A percentile compares a stretch with the other conserved stretches of the same genome.
Conservation (phyloP, 2,329 filamentous ascomycete genomes). For the Apiospora saccharicola region DNA sequence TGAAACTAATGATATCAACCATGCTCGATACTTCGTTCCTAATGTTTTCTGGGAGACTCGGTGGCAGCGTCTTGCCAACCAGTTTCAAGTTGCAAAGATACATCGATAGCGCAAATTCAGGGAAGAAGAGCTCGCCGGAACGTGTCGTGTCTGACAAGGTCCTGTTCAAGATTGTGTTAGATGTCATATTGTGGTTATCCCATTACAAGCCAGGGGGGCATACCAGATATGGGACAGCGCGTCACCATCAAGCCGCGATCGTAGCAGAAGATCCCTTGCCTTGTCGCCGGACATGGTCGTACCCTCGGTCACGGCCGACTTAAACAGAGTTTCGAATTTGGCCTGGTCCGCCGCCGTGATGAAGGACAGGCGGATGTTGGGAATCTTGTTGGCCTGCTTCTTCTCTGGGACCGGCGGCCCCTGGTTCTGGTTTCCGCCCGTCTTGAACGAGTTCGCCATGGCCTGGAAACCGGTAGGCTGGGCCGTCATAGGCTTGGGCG, state of each 20-base stretch:
- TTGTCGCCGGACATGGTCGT: constrained; percentile 92
- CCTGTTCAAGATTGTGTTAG: constrained; percentile 56
- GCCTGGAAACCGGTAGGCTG: constrained; percentile 71
- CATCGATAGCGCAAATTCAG: constrained; percentile 97
- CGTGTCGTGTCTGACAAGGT: constrained; percentile 94
- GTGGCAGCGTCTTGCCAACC: constrained; percentile 83
- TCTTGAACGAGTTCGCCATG: constrained; percentile 73
- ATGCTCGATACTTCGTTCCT: constrained; percentile 98
- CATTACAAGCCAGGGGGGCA: constrained; percentile 13
- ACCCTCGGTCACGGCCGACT: constrained; percentile 86
- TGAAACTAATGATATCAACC: constrained; percentile 99
- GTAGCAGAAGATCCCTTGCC: constrained; percentile 85
- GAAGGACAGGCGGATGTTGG: constrained; percentile 92
- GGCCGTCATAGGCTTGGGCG: constrained; percentile 69
- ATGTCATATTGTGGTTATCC: not conserved
- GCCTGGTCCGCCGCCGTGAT: constrained; percentile 94
- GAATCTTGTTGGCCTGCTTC: constrained; percentile 77
- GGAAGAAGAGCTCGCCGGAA: constrained; percentile 94
- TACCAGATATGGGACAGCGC: constrained; percentile 93
- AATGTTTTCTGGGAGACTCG: constrained; percentile 79
- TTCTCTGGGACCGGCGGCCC: constrained; percentile 54
- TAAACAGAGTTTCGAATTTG: constrained; percentile 98
- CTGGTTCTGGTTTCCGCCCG: constrained; percentile 51
- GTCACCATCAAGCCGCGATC: constrained; percentile 87
- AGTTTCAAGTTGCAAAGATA: constrained; percentile 96